A percentile compares a stretch with the other conserved stretches of the same genome.
Conservation (phyloP, 108 stramenopile genomes). For the Seminavis robusta region DNA sequence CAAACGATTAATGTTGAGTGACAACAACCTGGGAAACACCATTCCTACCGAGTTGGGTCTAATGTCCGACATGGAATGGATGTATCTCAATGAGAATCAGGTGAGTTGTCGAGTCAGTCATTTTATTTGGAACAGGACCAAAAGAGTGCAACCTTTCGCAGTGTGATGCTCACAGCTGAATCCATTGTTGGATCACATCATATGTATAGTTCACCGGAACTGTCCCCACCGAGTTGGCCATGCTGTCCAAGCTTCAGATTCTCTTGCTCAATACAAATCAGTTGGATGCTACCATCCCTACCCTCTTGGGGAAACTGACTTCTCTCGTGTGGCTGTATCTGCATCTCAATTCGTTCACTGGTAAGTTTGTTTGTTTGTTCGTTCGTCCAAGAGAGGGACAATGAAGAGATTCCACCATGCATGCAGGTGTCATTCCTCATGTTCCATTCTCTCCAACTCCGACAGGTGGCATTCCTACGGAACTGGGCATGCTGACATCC, state of each 20-base stretch:
- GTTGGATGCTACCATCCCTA: constrained; percentile 5
- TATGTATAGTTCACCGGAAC: too few relatives aligned
- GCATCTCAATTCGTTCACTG: background rate
- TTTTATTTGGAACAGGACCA: background rate
- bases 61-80: background rate
- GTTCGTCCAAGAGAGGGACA: background rate
- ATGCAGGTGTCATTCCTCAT: constrained; percentile 2
- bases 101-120: too few relatives aligned
- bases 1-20: background rate
- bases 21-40: background rate
- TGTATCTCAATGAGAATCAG: constrained; percentile 7
- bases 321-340: constrained; percentile 2
- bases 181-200: background rate
- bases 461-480: background rate
- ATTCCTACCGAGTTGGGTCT: constrained; percentile 11
- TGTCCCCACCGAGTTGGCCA: constrained; percentile 1
- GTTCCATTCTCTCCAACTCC: constrained; percentile 5
- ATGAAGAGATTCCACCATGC: too few relatives aligned
- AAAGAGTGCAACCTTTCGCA: background rate
- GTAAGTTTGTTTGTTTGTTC: background rate
- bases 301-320: background rate
- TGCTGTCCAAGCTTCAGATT: background rate
- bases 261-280: background rate
- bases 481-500: background rate
- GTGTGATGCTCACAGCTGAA: background rate